These are phyloP conservation scores for Tilletia setariae DNA, from an alignment of 1,284 basidiomycete species.

Conservation along the genomic window DNA sequence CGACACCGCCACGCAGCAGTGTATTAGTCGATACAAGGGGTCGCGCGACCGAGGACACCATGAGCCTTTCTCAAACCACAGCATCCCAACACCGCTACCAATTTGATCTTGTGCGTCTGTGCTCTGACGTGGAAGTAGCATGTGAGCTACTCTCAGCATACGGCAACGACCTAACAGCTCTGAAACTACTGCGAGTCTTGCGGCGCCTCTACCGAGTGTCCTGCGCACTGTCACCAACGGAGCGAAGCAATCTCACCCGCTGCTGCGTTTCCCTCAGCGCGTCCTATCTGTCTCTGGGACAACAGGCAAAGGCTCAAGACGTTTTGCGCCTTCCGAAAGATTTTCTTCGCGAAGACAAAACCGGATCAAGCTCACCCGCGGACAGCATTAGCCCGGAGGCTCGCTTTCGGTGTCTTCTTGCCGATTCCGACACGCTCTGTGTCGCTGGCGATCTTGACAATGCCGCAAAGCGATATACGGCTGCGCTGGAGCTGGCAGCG, in stretches of 20 bases:
- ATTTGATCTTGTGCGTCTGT: conserved; percentile 28
- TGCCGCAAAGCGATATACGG: conserved; percentile 24
- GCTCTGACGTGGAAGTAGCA: conserved; percentile 24
- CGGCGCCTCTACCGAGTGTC: conserved; percentile 22
- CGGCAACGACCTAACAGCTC: conserved; percentile 28
- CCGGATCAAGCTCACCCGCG: conserved; percentile 17
- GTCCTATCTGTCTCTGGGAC: conserved; percentile 29
- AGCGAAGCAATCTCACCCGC: conserved; percentile 21
- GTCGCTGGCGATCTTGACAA: conserved; percentile 21
- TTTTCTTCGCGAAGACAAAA: neutral
- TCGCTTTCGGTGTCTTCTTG: conserved; percentile 29
- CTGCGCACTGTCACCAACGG: conserved; percentile 1
- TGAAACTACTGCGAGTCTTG: conserved; percentile 33
- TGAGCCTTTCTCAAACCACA: neutral
- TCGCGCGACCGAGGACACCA: neutral
- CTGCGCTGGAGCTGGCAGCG: conserved; percentile 27
- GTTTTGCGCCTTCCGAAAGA: conserved; percentile 14
- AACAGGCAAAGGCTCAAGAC: conserved; percentile 23
- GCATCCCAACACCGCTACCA: conserved; percentile 20
- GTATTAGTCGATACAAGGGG: neutral
- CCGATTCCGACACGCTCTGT: conserved; percentile 22
- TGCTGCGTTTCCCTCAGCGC: conserved; percentile 25
- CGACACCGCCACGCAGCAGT: neutral
- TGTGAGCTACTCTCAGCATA: conserved; percentile 31
- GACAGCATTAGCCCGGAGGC: conserved; percentile 20